Percentiles rank a stretch among this genome's conserved stretches.
phyloP scores from a whole-genome alignment of 2,329 filamentous ascomycete genomes.

The Exophiala spinifera region DNA sequence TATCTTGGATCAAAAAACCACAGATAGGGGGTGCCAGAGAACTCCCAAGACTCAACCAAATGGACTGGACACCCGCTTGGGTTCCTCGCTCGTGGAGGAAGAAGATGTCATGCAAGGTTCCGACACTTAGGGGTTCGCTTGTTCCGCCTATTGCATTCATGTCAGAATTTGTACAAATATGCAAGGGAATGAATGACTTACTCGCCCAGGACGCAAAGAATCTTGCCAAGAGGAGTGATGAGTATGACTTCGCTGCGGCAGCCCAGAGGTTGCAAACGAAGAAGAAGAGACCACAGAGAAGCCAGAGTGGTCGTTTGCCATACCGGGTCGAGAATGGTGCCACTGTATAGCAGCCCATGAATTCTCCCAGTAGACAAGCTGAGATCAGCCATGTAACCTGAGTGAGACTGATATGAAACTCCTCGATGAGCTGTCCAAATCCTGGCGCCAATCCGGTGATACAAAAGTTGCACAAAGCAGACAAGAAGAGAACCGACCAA shows the following conservation, averaged over 20 bases:
- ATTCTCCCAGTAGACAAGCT: background rate
- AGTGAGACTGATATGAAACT: conserved; percentile 1
- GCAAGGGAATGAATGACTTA: background rate
- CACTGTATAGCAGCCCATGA: background rate
- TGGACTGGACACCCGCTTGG: conserved; percentile 33
- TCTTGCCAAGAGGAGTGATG: conserved; percentile 29
- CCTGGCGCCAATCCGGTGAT: conserved; percentile 9
- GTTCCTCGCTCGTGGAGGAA: conserved; percentile 55
- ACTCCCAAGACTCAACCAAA: conserved; percentile 35
- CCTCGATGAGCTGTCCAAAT: conserved; percentile 1
- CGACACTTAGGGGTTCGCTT: conserved; percentile 48
- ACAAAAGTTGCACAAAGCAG: conserved; percentile 8
- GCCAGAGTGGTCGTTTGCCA: conserved; percentile 36
- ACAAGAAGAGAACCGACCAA: conserved; percentile 7
- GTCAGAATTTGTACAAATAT: too few relatives aligned
- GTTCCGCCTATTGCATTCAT: conserved; percentile 53
- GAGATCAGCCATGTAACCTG: conserved; percentile 1
- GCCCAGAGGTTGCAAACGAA: conserved; percentile 40
- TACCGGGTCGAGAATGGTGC: conserved; percentile 37
- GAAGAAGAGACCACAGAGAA: conserved; percentile 38
- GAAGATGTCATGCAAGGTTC: conserved; percentile 56
- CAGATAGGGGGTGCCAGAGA: conserved; percentile 38
- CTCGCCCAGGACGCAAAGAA: conserved; percentile 35
- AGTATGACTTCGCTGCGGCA: conserved; percentile 37
- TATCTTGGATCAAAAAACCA: conserved; percentile 34